A percentile compares a stretch with the other conserved stretches of the same genome.
These are phyloP conservation scores for Lepiota venenata DNA, from an alignment of 768 basidiomycete genomes.

Conservation along the genomic window DNA sequence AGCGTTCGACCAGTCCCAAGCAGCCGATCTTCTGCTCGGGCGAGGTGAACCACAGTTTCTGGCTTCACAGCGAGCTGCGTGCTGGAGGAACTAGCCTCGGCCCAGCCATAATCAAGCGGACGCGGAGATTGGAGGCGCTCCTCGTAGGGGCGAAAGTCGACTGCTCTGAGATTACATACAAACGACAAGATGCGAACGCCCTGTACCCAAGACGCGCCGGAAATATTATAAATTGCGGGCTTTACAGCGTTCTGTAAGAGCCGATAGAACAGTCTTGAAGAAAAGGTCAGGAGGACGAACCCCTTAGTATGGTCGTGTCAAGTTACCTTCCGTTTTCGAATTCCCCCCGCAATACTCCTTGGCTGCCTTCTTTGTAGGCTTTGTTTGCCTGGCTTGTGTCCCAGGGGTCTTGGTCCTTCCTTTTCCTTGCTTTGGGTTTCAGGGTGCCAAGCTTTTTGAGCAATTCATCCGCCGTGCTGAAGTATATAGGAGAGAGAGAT, in stretches of 20 bases:
- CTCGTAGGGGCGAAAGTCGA: slow-evolving; percentile 18
- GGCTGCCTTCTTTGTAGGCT: slow-evolving; percentile 23
- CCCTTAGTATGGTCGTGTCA: background rate
- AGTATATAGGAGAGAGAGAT: slow-evolving; percentile 48
- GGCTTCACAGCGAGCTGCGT: slow-evolving; percentile 6
- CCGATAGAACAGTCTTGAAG: slow-evolving; percentile 19
- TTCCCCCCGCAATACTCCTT: slow-evolving; percentile 28
- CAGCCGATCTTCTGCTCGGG: slow-evolving; percentile 15
- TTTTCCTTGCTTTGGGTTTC: slow-evolving; percentile 34
- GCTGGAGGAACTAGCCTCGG: slow-evolving; percentile 28
- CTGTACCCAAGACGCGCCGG: slow-evolving; percentile 19
- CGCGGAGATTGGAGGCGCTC: slow-evolving; percentile 20
- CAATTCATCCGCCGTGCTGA: slow-evolving; percentile 27
- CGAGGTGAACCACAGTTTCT: slow-evolving; percentile 22
- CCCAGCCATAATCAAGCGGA: slow-evolving; percentile 30
- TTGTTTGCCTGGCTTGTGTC: slow-evolving; percentile 45
- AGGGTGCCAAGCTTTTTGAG: slow-evolving; percentile 34
- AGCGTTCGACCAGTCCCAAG: slow-evolving; percentile 16
- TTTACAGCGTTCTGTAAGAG: slow-evolving; percentile 18
- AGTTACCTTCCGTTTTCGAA: slow-evolving; percentile 49
- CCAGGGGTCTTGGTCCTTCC: slow-evolving; percentile 18
- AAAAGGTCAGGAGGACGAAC: background rate
- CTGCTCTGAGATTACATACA: slow-evolving; percentile 23
- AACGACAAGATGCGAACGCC: slow-evolving; percentile 22
- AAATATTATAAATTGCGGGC: slow-evolving; percentile 18